Conservation (phyloP, 495 filamentous ascomycete species). For the Aspergillus panamensis region DNA sequence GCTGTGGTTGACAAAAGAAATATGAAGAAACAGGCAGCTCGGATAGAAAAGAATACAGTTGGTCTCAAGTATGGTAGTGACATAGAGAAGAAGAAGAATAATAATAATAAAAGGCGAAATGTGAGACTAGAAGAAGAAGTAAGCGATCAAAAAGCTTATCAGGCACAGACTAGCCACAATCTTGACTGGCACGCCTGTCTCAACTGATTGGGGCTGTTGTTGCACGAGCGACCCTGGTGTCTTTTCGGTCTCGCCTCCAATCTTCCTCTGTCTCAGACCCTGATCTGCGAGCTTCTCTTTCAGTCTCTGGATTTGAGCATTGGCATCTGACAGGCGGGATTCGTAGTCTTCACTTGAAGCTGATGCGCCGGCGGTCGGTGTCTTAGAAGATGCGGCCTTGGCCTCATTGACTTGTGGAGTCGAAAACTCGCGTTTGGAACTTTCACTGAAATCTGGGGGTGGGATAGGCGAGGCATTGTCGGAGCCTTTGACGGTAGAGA, state of each 20-base stretch:
- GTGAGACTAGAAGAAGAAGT: slow-evolving; percentile 77
- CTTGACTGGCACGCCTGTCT: slow-evolving; percentile 81
- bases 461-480: slow-evolving; percentile 38
- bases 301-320: slow-evolving; percentile 66
- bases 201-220: slow-evolving; percentile 46
- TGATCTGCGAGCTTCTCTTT: slow-evolving; percentile 67
- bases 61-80: slow-evolving; percentile 17
- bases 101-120: slow-evolving; percentile 28
- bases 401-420: slow-evolving; percentile 30
- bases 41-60: slow-evolving; percentile 24
- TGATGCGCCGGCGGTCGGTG: slow-evolving; percentile 41
- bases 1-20: slow-evolving; percentile 21
- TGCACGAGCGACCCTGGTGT: slow-evolving; percentile 40
- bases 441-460: slow-evolving; percentile 43
- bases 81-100: slow-evolving; percentile 14
- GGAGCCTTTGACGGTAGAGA: slow-evolving; percentile 29
- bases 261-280: slow-evolving; percentile 67
- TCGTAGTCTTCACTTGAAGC: slow-evolving; percentile 63
- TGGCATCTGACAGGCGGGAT: slow-evolving; percentile 68
- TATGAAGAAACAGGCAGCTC: slow-evolving; percentile 22
- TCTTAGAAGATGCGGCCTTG: slow-evolving; percentile 29
- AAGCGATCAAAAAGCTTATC: slow-evolving; percentile 86
- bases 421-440: slow-evolving; percentile 36
- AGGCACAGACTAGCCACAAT: slow-evolving; percentile 80
- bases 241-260: slow-evolving; percentile 40